Base-by-base conservation (phyloP, 1,139 yeast genomes). In the Blastobotrys capitulatus region DNA sequence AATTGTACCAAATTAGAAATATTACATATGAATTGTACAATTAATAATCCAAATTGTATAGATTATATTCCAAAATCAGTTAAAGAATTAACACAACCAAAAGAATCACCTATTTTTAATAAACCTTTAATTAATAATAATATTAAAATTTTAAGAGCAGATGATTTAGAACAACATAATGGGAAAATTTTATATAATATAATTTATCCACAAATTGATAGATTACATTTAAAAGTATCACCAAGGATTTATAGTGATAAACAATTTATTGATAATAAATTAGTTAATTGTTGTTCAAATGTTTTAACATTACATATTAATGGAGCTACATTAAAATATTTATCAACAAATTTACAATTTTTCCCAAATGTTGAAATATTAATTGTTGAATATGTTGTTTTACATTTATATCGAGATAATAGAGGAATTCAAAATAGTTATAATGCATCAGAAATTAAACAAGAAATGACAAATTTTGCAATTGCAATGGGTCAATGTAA, bases 301-400 rank as follows among this genome's bases (percentile, higher is more conserved):
- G 42, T 44, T 6, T 38, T 42, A 2, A 44, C 47, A 6, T 27
- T 44, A 29, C 47, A 44, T 38, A 42, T 44, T 29, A 44, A 44
- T 38, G 47, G 47, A 10, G 47, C 47, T 2, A 37, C 47, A 7
- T 19, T 44, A 29, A 22, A 37, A 38, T 44, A 37, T 20, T 27
- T 44, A n/a, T n/a, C 31, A 8, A 31, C 37, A 18, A 44, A 27
- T 29, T 20, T 44, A 19, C 42, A 37, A 29, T 41, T 36, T 13
- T 44, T 44, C 37, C 42, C 47, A 13, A 44, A 44, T 15, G 42
- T 44, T 29, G 47, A 44, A 31, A 44, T 44, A 6, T 25, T 44
- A 31, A 44, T 44, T 19, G 38, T 44, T 18, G 47, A 44, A 31
- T 37, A 20, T 20, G 47, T 44, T 7, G 13, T 44, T 6, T 29